A percentile compares a stretch with the other conserved stretches of the same genome.
Conservation (phyloP, 495 filamentous ascomycete genomes). For the Mycothermus thermophilus region DNA sequence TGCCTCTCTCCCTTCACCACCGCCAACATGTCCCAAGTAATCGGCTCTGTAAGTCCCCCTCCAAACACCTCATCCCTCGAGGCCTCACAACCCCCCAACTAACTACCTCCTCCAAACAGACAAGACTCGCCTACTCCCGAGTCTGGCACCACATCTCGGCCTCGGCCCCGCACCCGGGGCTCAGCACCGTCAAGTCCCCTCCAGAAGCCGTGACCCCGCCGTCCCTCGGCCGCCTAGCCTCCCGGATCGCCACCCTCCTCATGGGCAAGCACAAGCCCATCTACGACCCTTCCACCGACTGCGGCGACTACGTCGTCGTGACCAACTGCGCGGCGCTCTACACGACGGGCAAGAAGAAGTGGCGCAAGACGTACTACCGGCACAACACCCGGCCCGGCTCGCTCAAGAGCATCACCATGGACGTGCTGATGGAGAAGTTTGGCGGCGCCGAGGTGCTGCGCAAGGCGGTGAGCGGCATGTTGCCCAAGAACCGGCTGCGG, state of each 20-base stretch:
- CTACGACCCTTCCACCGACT: slow-evolving; percentile 90
- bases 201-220: slow-evolving; percentile 45
- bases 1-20: slow-evolving; percentile 1
- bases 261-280: slow-evolving; percentile 99
- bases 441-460: slow-evolving; percentile 88
- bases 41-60: slow-evolving; percentile 10
- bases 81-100: not conserved
- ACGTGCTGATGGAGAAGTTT: slow-evolving; percentile 82
- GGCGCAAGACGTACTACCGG: slow-evolving; percentile 87
- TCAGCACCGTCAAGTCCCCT: slow-evolving; percentile 35
- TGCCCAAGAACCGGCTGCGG: slow-evolving; percentile 89
- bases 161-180: slow-evolving; percentile 37
- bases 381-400: slow-evolving; percentile 84
- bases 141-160: slow-evolving; percentile 84
- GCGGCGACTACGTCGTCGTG: slow-evolving; percentile 96
- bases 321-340: slow-evolving; percentile 74
- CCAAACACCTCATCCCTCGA: not conserved
- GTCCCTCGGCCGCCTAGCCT: slow-evolving; percentile 78
- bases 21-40: slow-evolving; percentile 14
- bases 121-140: slow-evolving; percentile 87
- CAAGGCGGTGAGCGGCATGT: slow-evolving; percentile 87
- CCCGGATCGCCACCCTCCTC: slow-evolving; percentile 74
- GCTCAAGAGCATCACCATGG: slow-evolving; percentile 83
- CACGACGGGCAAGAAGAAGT: slow-evolving; percentile 80
- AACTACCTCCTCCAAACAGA: slow-evolving; percentile 40